Evolutionary conservation across 257 asterid species (phyloP).

Genomic region (Solanum chiquidenum): DNA sequence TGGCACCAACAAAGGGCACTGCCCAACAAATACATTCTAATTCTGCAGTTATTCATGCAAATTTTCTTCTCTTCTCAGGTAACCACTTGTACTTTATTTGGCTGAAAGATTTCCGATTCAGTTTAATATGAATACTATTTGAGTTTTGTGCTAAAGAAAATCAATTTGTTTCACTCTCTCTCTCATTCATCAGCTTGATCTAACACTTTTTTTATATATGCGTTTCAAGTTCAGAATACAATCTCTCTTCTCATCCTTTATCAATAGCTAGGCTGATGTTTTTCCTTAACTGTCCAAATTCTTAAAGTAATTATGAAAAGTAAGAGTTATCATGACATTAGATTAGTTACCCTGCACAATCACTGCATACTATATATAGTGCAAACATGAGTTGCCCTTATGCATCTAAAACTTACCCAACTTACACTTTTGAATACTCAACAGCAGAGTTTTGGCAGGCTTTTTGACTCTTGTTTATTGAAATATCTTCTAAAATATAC

Average conservation of each 20-base stretch:
- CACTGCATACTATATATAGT: not conserved
- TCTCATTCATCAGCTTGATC: not conserved
- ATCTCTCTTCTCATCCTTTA: not conserved
- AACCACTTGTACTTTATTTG: not conserved
- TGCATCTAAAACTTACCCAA: not conserved
- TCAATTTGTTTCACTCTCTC: not conserved
- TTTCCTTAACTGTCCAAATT: not conserved
- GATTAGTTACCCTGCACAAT: not conserved
- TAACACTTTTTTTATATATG: not conserved
- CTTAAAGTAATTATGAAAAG: not conserved
- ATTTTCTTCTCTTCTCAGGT: not conserved
- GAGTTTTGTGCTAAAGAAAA: not conserved
- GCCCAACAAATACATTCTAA: not conserved
- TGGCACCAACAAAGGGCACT: slow-evolving; percentile 4
- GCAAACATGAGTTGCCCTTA: not conserved
- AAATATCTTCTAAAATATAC: not conserved
- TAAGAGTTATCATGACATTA: not conserved
- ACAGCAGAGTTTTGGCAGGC: not conserved
- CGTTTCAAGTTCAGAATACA: not conserved
- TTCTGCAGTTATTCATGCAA: not conserved
- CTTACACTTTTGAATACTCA: not conserved
- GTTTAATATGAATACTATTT: not conserved
- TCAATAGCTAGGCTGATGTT: not conserved
- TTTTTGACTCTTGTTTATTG: not conserved
- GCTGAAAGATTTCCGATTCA: not conserved